Evolutionary conservation across 202 grass and related monocot genomes (phyloP).

Genomic region (Saccharum hybrid): DNA sequence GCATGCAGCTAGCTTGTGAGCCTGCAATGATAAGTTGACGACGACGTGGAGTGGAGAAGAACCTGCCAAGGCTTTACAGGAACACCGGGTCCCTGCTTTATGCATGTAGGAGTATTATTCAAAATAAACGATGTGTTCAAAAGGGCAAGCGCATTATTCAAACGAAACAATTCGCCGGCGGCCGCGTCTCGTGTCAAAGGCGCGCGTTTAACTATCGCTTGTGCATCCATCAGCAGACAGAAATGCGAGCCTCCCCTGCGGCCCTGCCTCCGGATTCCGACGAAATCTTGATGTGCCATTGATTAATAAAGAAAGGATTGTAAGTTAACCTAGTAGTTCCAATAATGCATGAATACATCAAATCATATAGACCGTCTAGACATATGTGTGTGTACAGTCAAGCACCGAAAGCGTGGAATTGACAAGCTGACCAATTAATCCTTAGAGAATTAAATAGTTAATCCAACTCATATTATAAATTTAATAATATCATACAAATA

Average conservation of each 20-base stretch:
- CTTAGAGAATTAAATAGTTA: background rate
- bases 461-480: too few relatives aligned
- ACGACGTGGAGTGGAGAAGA: conserved; percentile 17
- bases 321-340: background rate
- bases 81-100: conserved; percentile 30
- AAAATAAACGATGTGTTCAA: background rate
- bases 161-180: conserved; percentile 10
- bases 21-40: conserved; percentile 31
- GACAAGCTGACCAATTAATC: background rate
- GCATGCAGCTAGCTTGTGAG: background rate
- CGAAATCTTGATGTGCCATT: background rate
- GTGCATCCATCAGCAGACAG: conserved; percentile 1
- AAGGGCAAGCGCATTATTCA: conserved; percentile 31
- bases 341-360: background rate
- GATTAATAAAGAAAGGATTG: background rate
- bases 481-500: too few relatives aligned
- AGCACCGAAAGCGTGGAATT: conserved; percentile 30
- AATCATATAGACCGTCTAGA: background rate
- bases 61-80: conserved; percentile 21
- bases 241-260: background rate
- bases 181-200: background rate
- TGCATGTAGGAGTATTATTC: background rate
- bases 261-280: background rate
- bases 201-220: conserved; percentile 19
- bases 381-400: background rate